Evolutionary conservation across 2,329 filamentous ascomycete genomes (phyloP).

Genomic region (Colletotrichum liaoningense): DNA sequence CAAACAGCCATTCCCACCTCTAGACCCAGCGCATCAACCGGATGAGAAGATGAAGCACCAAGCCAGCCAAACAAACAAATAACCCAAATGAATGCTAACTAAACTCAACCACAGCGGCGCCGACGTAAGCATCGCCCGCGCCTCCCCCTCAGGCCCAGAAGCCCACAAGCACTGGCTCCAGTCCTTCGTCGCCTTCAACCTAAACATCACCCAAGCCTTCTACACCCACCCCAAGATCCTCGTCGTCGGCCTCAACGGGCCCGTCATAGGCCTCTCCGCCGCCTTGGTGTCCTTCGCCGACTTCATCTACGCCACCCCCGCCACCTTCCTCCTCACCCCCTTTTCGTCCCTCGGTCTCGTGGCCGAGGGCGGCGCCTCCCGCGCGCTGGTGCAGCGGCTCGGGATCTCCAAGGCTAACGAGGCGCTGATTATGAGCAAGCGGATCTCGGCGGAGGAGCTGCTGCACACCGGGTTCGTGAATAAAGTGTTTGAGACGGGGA

Average conservation of each 20-base stretch:
- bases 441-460: conserved; percentile 79
- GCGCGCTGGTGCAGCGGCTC: conserved; percentile 82
- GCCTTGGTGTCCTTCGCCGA: conserved; percentile 86
- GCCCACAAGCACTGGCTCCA: conserved; percentile 69
- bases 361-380: conserved; percentile 84
- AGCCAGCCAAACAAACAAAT: too few species aligned
- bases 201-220: conserved; percentile 90
- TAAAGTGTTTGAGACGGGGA: conserved; percentile 72
- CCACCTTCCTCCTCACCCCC: conserved; percentile 88
- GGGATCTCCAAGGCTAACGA: conserved; percentile 89
- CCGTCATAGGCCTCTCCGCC: conserved; percentile 87
- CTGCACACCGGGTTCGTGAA: conserved; percentile 86
- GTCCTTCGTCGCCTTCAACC: conserved; percentile 84
- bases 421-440: conserved; percentile 89
- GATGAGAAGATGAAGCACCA: too few species aligned
- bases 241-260: conserved; percentile 90
- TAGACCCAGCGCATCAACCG: too few species aligned
- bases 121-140: conserved; percentile 73
- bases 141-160: conserved; percentile 51
- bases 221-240: conserved; percentile 96
- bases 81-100: too few species aligned
- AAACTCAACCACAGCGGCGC: conserved; percentile 70
- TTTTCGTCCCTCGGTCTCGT: conserved; percentile 93
- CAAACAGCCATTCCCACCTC: background rate
- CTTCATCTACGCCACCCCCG: conserved; percentile 89